These are phyloP conservation scores for Ogataea paradorogensis DNA, from an alignment of 805 yeast genomes.

Conservation along the genomic window DNA sequence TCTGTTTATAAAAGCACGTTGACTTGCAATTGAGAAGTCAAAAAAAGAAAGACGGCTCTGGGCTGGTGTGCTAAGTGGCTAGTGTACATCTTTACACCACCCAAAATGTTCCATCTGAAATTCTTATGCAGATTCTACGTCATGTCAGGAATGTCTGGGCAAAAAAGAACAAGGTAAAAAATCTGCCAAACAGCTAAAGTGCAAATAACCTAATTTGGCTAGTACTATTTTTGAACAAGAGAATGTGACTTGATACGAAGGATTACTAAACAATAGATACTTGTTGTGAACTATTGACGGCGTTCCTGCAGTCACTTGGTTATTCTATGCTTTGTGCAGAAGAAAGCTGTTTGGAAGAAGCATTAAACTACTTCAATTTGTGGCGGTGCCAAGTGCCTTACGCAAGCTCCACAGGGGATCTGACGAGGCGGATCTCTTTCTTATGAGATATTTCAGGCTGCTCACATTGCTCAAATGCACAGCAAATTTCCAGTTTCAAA, in stretches of 20 bases:
- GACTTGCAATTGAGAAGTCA: constrained; percentile 7
- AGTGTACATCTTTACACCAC: constrained; percentile 2
- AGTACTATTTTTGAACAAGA: no score
- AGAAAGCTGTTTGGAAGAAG: neutral
- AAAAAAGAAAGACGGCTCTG: neutral
- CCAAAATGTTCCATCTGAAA: neutral
- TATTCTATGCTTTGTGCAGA: constrained; percentile 2
- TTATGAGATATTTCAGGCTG: no score
- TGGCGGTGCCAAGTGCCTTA: neutral
- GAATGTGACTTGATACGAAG: no score
- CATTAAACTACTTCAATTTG: neutral
- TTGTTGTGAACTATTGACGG: neutral
- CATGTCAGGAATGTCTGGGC: neutral
- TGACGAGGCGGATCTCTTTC: no score
- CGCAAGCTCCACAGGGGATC: no score
- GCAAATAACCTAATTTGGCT: no score
- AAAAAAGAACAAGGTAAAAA: no score
- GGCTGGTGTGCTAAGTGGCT: constrained; percentile 4
- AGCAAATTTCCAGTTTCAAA: neutral
- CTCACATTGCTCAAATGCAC: no score
- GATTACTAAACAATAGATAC: no score
- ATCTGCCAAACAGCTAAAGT: no score
- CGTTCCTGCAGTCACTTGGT: constrained; percentile 2
- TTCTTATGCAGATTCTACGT: neutral
- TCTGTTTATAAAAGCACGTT: constrained; percentile 11